Evolutionary conservation across 164 flowering plant species (phyloP).

Genomic region (Sextonia rubra): DNA sequence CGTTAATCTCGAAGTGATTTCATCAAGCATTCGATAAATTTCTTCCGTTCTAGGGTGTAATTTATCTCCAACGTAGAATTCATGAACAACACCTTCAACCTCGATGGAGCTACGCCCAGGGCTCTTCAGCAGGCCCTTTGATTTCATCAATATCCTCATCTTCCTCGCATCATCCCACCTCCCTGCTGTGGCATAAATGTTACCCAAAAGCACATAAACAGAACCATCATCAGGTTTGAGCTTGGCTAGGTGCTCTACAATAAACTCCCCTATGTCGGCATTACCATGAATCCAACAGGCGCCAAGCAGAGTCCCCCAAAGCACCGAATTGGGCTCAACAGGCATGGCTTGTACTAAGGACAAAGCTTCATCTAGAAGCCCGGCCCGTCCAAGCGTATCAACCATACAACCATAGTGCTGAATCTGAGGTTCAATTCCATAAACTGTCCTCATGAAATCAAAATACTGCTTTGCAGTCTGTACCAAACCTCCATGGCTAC

Average conservation of each 20-base stretch:
- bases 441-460: background rate
- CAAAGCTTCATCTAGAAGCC: conserved; percentile 8
- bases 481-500: conserved; percentile 16
- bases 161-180: conserved; percentile 18
- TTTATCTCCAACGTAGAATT: conserved; percentile 7
- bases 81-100: conserved; percentile 3
- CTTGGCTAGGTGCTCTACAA: conserved; percentile 4
- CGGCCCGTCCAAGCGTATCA: conserved; percentile 15
- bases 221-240: conserved; percentile 14
- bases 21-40: conserved; percentile 5
- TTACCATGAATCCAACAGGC: conserved; percentile 15
- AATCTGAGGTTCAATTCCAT: conserved; percentile 13
- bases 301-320: conserved; percentile 14
- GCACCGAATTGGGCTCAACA: conserved; percentile 6
- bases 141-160: conserved; percentile 7
- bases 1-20: conserved; percentile 6
- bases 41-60: conserved; percentile 6
- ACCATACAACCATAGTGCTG: conserved; percentile 20
- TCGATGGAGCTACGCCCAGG: conserved; percentile 13
- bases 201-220: conserved; percentile 4
- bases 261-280: background rate
- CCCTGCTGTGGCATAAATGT: conserved; percentile 9
- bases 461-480: conserved; percentile 10
- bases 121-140: conserved; percentile 13
- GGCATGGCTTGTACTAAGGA: conserved; percentile 11